Conservation (phyloP, 73 alveolate genomes). For the Paramecium tetraurelia region DNA sequence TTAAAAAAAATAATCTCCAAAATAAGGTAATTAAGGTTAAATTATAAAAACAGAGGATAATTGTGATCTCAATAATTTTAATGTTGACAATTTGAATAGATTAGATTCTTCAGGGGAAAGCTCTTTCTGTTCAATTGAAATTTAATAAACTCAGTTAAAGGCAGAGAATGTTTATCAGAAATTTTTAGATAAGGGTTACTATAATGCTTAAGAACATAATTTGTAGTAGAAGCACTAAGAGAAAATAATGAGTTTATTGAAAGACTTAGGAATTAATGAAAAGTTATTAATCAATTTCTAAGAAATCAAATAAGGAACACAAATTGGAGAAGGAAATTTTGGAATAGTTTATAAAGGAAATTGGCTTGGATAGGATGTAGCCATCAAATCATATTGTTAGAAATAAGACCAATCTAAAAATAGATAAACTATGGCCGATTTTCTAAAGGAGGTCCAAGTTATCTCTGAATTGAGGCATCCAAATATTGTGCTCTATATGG, state of each 20-base stretch:
- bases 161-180: neutral
- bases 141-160: neutral
- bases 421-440: conserved; percentile 73
- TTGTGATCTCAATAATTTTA: neutral
- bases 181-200: neutral
- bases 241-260: neutral
- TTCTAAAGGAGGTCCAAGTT: conserved; percentile 89
- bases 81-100: neutral
- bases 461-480: conserved; percentile 93
- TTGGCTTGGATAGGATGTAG: conserved; percentile 88
- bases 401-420: conserved; percentile 23
- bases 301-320: conserved; percentile 42
- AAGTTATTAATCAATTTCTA: conserved; percentile 13
- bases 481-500: conserved; percentile 88
- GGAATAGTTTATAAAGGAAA: conserved; percentile 87
- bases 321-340: conserved; percentile 83
- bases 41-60: neutral
- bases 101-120: neutral
- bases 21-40: neutral
- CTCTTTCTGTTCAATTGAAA: neutral
- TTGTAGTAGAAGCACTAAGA: neutral
- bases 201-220: neutral
- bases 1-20: neutral
- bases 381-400: conserved; percentile 83
- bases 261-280: conserved; percentile 56